Conservation (phyloP, 148 eudicot genomes). For the Heliamphora exappendiculata region DNA sequence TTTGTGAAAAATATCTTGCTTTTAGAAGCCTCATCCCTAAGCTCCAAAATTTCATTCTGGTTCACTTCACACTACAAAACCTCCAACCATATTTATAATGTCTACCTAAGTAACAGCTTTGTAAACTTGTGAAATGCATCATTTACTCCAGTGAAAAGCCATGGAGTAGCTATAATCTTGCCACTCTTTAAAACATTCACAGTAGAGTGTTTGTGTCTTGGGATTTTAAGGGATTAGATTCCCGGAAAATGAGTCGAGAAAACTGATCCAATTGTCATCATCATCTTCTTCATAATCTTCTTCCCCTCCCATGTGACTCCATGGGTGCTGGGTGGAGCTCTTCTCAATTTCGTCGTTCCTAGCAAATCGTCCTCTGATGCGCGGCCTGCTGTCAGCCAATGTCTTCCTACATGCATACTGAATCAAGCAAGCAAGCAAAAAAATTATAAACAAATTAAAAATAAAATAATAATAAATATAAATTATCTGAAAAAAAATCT, state of each 20-base stretch:
- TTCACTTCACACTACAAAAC: background rate
- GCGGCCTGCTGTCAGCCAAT: slow-evolving; percentile 81
- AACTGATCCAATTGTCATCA: slow-evolving; percentile 50
- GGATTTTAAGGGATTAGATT: slow-evolving; percentile 23
- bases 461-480: no score
- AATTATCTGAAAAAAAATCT: no score
- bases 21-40: background rate
- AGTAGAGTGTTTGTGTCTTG: background rate
- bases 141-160: background rate
- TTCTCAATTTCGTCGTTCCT: slow-evolving; percentile 60
- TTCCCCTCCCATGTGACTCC: slow-evolving; percentile 26
- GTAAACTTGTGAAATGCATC: background rate
- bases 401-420: slow-evolving; percentile 95
- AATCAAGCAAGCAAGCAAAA: background rate
- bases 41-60: background rate
- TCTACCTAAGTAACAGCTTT: slow-evolving; percentile 9
- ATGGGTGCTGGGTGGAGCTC: slow-evolving; percentile 24
- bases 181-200: slow-evolving; percentile 2
- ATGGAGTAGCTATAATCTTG: background rate
- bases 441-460: no score
- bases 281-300: slow-evolving; percentile 48
- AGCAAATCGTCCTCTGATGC: slow-evolving; percentile 82
- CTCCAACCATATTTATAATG: background rate
- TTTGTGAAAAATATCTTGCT: background rate
- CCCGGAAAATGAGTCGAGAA: slow-evolving; percentile 39